Percentiles rank a stretch among this genome's conserved stretches.
phyloP scores from a whole-genome alignment of 306 rosid genomes.

The Cicer judaicum region DNA sequence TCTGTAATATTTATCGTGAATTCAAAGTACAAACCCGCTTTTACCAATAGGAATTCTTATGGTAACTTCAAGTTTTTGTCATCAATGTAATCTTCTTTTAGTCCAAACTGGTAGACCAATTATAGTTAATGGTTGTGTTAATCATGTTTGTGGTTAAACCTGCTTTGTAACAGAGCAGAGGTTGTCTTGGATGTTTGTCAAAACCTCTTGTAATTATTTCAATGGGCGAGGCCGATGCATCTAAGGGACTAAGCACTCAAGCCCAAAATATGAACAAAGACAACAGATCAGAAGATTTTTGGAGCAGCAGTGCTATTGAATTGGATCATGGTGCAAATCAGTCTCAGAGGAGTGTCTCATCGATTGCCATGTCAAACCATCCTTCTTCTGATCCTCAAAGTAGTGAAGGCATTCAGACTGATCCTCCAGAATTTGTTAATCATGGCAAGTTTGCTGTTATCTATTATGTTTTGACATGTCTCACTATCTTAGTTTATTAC shows the following conservation, averaged over 20 bases:
- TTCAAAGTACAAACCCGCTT: background rate
- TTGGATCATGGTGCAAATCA: slow-evolving; percentile 59
- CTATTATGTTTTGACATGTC: too few relatives aligned
- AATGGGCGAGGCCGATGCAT: slow-evolving; percentile 58
- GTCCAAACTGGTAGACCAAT: slow-evolving; percentile 11
- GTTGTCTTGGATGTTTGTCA: slow-evolving; percentile 76
- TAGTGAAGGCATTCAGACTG: slow-evolving; percentile 54
- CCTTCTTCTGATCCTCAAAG: slow-evolving; percentile 51
- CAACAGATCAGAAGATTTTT: slow-evolving; percentile 66
- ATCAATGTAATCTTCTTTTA: slow-evolving; percentile 12
- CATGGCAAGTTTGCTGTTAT: slow-evolving; percentile 63
- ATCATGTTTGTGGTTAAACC: slow-evolving; percentile 65
- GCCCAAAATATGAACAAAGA: slow-evolving; percentile 52
- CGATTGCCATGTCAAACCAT: slow-evolving; percentile 49
- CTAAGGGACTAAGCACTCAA: slow-evolving; percentile 55
- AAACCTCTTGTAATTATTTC: slow-evolving; percentile 47
- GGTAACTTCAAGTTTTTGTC: background rate
- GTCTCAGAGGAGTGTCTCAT: slow-evolving; percentile 63
- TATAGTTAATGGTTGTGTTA: slow-evolving; percentile 46
- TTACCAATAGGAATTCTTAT: background rate
- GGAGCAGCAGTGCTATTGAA: slow-evolving; percentile 73
- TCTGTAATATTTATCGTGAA: background rate
- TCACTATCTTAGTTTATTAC: background rate
- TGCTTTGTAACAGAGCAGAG: slow-evolving; percentile 89
- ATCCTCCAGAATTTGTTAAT: slow-evolving; percentile 70